Evolutionary conservation across 2,329 filamentous ascomycete genomes (phyloP), one percentile per base, ranked within the genome.

Genomic region (Fusarium burgessii): DNA sequence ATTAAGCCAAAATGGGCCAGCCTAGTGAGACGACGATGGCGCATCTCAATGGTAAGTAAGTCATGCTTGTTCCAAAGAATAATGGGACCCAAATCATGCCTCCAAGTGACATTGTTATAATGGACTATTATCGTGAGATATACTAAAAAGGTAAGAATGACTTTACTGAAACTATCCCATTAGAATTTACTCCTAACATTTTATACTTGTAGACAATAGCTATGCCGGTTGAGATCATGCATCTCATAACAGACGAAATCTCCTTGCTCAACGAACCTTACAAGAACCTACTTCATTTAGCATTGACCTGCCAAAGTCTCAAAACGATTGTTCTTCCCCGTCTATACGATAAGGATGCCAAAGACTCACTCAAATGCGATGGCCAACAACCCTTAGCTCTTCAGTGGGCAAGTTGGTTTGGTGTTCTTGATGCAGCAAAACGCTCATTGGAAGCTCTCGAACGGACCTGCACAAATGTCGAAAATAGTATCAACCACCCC

Each of bases 331-430:
- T 49, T 23, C 32, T 73, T 14, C 36, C 52, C 20, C 45, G 47
- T 9, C 63, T 72, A 15, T 72, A 72, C 41, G 54, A 46, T 20
- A 51, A 50, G 13, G 69, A 71, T 18, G 55, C 41, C 25, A 47
- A 27, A 41, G 50, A 71, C 38, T 50, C 59, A 20, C 35, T 54
- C n/a, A 51, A 52, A 18, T 29, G 45, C 29, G 33, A 42, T 20
- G 40, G 33, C 7, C 51, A 41, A 57, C 41, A 68, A 20, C 70
- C 70, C 20, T 47, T 65, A 13, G 51, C 56, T 33, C 47, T 72
- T 13, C 66, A 60, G 29, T 72, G 70, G 70, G 70, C 62, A 15
- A 66, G 70, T 25, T 72, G 70, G 70, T 72, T 65, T 29, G 67
- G 70, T 15, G 62, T 50, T 11, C 33, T 73, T 20, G 29, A 56